Percentiles rank a stretch among this genome's conserved stretches.
These are phyloP conservation scores for Symmetrospora coprosmae DNA, from an alignment of 768 basidiomycete species.

Conservation along the genomic window DNA sequence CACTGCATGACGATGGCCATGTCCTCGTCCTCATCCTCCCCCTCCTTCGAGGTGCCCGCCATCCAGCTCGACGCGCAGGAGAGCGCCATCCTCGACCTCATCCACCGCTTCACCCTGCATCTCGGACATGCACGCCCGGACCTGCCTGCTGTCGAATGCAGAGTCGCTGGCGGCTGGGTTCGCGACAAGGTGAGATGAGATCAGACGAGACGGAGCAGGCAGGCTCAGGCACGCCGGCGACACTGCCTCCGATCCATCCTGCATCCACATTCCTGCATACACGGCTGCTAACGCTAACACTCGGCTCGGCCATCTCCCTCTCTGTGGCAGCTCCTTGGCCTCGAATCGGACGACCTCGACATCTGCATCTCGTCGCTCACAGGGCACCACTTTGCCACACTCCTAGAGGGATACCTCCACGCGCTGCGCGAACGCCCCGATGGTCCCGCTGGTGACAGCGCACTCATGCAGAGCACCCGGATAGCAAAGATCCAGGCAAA, in stretches of 20 bases:
- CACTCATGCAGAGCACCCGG: slow-evolving; percentile 25
- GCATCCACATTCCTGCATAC: not conserved
- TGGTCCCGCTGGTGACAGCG: too few relatives aligned
- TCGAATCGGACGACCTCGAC: slow-evolving; percentile 79
- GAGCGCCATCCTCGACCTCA: slow-evolving; percentile 16
- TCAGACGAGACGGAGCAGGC: too few relatives aligned
- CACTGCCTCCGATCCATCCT: too few relatives aligned
- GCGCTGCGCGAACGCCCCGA: slow-evolving; percentile 29
- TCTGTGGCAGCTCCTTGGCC: slow-evolving; percentile 51
- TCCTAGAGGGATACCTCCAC: slow-evolving; percentile 51
- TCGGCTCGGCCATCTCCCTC: too few relatives aligned
- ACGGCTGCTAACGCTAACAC: too few relatives aligned
- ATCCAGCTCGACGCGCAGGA: slow-evolving; percentile 7
- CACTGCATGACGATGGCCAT: not conserved
- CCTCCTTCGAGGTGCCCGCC: not conserved
- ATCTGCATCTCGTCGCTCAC: slow-evolving; percentile 79
- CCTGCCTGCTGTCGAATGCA: slow-evolving; percentile 45
- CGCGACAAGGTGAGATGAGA: slow-evolving; percentile 82
- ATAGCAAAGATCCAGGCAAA: slow-evolving; percentile 79
- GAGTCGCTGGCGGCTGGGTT: slow-evolving; percentile 97
- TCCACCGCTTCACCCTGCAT: slow-evolving; percentile 26
- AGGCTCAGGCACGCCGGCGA: too few relatives aligned
- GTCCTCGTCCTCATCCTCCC: not conserved
- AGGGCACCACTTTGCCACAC: slow-evolving; percentile 72
- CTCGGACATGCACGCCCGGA: slow-evolving; percentile 18